Base-by-base conservation (phyloP, 768 basidiomycete species). In the Xerocomellus dryophilus region DNA sequence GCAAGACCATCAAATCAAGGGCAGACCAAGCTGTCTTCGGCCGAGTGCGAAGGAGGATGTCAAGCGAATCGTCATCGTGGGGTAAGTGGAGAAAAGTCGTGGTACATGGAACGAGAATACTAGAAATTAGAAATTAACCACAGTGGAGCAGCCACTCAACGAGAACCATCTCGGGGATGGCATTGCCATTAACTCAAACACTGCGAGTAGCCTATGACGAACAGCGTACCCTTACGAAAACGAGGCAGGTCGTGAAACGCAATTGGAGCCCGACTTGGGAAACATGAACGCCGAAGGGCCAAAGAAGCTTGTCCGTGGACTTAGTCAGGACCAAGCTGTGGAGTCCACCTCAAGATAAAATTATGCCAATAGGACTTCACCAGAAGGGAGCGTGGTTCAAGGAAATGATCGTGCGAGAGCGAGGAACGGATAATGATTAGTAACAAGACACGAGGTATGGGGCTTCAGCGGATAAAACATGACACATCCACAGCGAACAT, bases 381-480 rank as follows among this genome's bases (percentile, higher is more conserved):
- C 50, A 43, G 57, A 51, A 34, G 32, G 57, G 55, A 23, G 29
- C 53, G 51, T 56, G 58, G 46, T 15, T 42, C 32, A 51, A 51
- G 48, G 46, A 57, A 35, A 56, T 54, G 48, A 61, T 27, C 51
- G 50, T 59, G 54, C 52, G 53, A 56, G 54, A 44, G 44, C 17
- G 54, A 66, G 39, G 45, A 43, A 20, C 23, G 44, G 35, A 29
- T 21, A 7, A 45, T 66, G 66, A 65, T 62, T 27, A 27, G 66
- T 68, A 69, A 68, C 60, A 39, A 46, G 49, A 59, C 66, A 65
- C 57, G 64, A 62, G 45, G 50, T 17, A 20, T n/a, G 50, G 51
- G 46, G 50, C 35, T 43, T 54, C 43, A 40, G 52, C 23, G 39
- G 53, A 52, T 62, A 55, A 54, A 57, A 56, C 64, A 54, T 48